phyloP scores from a whole-genome alignment of 2,329 filamentous ascomycete genomes.

The Fusarium transvaalense region DNA sequence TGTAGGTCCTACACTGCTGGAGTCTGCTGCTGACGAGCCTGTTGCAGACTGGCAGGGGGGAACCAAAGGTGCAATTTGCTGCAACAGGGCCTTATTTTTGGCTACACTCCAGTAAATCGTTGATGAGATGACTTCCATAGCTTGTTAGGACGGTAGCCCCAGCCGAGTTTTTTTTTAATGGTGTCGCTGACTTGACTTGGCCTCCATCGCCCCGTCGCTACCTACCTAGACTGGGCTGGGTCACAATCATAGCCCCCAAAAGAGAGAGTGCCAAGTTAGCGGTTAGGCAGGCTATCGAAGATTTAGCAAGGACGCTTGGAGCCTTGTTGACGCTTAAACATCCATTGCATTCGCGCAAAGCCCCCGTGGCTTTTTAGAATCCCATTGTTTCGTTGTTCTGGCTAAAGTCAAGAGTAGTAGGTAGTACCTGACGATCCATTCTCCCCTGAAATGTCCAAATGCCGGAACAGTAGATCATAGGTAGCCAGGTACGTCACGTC shows the following conservation, averaged over 20 bases:
- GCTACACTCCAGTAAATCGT: conserved; percentile 15
- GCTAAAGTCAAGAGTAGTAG: neutral
- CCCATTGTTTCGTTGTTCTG: conserved; percentile 3
- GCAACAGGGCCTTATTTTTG: conserved; percentile 27
- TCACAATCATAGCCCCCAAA: conserved; percentile 11
- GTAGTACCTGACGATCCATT: conserved; percentile 27
- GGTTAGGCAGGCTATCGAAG: conserved; percentile 25
- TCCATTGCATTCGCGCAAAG: no score
- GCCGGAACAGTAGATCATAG: conserved; percentile 22
- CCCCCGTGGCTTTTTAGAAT: conserved; percentile 14
- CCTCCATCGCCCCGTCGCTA: conserved; percentile 16
- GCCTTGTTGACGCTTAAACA: neutral
- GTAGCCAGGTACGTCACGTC: conserved; percentile 34
- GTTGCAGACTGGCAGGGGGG: conserved; percentile 33
- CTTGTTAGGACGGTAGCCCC: conserved; percentile 7
- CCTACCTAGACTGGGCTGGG: conserved; percentile 15
- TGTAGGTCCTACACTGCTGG: neutral
- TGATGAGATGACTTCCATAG: conserved; percentile 28
- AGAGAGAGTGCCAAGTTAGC: conserved; percentile 6
- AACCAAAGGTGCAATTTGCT: conserved; percentile 39
- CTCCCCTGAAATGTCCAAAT: conserved; percentile 18
- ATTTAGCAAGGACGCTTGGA: conserved; percentile 29
- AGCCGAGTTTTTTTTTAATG: conserved; percentile 20
- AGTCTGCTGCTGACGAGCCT: neutral
- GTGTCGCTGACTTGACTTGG: conserved; percentile 29